A percentile compares a stretch with the other conserved stretches of the same genome.
phyloP scores from a whole-genome alignment of 129 eudicot genomes.

The Artemisia annua region DNA sequence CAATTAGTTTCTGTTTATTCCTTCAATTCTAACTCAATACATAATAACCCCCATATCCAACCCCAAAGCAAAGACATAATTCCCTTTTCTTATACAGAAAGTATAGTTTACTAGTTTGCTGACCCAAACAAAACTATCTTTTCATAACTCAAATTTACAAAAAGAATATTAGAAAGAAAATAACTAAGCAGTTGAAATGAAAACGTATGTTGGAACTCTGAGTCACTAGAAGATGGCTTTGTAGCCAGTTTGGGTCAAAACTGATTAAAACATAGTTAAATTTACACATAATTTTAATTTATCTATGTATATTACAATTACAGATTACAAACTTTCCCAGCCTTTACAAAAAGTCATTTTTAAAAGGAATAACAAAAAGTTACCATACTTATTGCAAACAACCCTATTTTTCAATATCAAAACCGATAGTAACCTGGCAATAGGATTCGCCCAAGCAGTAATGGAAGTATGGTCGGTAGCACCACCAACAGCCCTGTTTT shows the following conservation, averaged over 20 bases:
- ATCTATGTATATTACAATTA: neutral
- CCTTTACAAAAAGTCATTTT: neutral
- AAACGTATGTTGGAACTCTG: too few species aligned
- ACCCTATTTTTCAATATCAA: neutral
- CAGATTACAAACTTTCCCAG: neutral
- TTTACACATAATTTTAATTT: neutral
- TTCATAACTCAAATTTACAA: too few species aligned
- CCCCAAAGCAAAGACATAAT: too few species aligned
- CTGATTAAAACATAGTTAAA: neutral
- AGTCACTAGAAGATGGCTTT: too few species aligned
- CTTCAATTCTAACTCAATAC: too few species aligned
- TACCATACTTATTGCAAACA: neutral
- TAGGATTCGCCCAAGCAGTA: neutral
- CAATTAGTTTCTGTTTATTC: neutral
- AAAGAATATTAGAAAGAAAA: too few species aligned
- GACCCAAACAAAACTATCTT: too few species aligned
- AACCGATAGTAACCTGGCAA: neutral
- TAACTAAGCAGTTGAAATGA: too few species aligned
- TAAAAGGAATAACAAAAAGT: neutral
- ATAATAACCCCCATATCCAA: too few species aligned
- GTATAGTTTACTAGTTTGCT: too few species aligned
- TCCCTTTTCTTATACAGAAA: too few species aligned
- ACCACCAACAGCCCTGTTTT: neutral
- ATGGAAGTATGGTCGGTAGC: neutral
- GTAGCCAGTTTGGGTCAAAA: too few species aligned